phyloP scores from a whole-genome alignment of 2,329 filamentous ascomycete species.

The Colletotrichum higginsianum region DNA sequence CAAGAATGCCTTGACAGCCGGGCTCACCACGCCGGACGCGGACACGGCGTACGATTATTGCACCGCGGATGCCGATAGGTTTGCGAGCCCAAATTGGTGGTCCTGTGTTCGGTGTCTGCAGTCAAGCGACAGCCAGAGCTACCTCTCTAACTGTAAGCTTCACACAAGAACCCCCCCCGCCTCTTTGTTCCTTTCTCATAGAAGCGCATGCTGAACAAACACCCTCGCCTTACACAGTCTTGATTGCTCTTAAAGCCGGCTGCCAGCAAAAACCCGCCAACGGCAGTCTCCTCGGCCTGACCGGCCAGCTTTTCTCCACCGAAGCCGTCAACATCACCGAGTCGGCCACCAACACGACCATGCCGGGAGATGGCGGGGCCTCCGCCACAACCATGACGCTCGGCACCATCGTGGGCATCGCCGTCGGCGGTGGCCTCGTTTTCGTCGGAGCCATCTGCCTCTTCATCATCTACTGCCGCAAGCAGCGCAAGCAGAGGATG shows the following conservation, averaged over 20 bases:
- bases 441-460: slow-evolving; percentile 60
- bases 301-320: slow-evolving; percentile 58
- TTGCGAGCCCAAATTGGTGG: slow-evolving; percentile 51
- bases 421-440: slow-evolving; percentile 60
- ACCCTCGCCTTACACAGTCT: slow-evolving; percentile 52
- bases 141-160: slow-evolving; percentile 65
- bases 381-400: slow-evolving; percentile 56
- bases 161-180: too few relatives aligned
- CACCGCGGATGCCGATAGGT: slow-evolving; percentile 52
- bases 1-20: slow-evolving; percentile 54
- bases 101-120: slow-evolving; percentile 61
- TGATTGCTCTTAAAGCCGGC: slow-evolving; percentile 63
- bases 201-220: too few relatives aligned
- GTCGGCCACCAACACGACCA: slow-evolving; percentile 43
- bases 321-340: slow-evolving; percentile 58
- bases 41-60: slow-evolving; percentile 59
- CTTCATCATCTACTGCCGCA: slow-evolving; percentile 64
- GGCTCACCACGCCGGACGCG: slow-evolving; percentile 47
- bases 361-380: slow-evolving; percentile 47
- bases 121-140: slow-evolving; percentile 56
- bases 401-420: slow-evolving; percentile 69
- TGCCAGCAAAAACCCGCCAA: slow-evolving; percentile 61
- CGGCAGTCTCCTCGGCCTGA: slow-evolving; percentile 57
- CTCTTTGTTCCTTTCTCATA: background rate
- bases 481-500: slow-evolving; percentile 53